These are phyloP conservation scores for Theileria annulata DNA, from an alignment of 169 alveolate species.

Conservation along the genomic window DNA sequence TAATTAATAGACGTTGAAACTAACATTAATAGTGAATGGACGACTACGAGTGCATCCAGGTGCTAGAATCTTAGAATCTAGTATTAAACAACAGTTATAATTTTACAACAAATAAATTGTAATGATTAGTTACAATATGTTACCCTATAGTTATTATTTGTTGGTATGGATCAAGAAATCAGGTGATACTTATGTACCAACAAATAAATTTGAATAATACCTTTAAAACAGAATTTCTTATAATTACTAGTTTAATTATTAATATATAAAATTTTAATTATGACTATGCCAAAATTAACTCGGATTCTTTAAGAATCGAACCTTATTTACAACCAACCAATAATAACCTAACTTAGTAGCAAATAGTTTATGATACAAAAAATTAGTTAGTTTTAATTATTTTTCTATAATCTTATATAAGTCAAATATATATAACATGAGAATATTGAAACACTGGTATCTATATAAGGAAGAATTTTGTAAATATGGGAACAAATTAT, in stretches of 20 bases:
- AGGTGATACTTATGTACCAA: neutral
- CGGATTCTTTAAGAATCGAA: neutral
- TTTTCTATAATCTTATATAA: neutral
- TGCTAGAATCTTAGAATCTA: slow-evolving; percentile 2
- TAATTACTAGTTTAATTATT: too few species aligned
- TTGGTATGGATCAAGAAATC: neutral
- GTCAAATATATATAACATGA: neutral
- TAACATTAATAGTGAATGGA: neutral
- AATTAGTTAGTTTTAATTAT: too few species aligned
- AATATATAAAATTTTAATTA: too few species aligned
- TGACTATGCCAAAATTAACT: neutral
- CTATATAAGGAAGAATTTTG: neutral
- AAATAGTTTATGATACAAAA: neutral
- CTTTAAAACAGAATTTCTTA: neutral
- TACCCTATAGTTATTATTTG: neutral
- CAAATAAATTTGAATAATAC: neutral
- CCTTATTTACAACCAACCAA: neutral
- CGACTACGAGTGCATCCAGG: slow-evolving; percentile 5
- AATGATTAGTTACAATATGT: neutral
- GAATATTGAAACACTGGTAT: neutral
- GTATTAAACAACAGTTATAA: neutral
- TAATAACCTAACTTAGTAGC: neutral
- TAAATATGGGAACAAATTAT: neutral
- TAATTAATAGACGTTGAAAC: neutral
- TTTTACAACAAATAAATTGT: neutral